Evolutionary conservation across 306 rosid genomes (phyloP).

Genomic region (Dalbergia cochinchinensis): DNA sequence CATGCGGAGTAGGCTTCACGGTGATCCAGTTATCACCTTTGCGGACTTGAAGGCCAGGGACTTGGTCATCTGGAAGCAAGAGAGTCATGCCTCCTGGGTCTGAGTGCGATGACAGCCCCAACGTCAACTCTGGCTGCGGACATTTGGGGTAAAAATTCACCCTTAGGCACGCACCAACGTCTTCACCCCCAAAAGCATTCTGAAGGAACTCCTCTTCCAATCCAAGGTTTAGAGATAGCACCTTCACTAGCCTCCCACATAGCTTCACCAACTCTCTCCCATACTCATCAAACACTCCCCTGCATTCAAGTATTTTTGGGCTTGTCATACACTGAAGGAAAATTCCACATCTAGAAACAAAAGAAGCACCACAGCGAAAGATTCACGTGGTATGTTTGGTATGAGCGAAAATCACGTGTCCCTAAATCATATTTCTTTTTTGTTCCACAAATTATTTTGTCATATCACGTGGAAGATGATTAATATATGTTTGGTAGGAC

Average conservation of each 20-base stretch:
- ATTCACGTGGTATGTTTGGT: too few species aligned
- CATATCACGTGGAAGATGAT: too few species aligned
- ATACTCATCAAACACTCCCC: conserved; percentile 83
- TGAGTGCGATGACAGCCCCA: conserved; percentile 90
- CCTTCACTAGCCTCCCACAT: conserved; percentile 71
- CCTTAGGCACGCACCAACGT: conserved; percentile 84
- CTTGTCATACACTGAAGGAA: background rate
- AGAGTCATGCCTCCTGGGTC: conserved; percentile 92
- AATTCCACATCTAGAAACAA: background rate
- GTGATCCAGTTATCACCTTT: conserved; percentile 74
- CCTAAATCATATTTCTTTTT: too few species aligned
- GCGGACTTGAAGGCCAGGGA: conserved; percentile 83
- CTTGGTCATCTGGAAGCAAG: conserved; percentile 66
- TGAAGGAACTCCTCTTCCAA: conserved; percentile 61
- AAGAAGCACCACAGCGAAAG: too few species aligned
- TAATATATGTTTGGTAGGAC: too few species aligned
- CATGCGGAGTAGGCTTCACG: conserved; percentile 76
- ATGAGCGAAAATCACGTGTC: too few species aligned
- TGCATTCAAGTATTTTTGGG: conserved; percentile 27
- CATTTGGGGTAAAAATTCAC: conserved; percentile 86
- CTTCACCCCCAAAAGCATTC: conserved; percentile 74
- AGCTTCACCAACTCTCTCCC: conserved; percentile 81
- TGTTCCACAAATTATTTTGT: too few species aligned
- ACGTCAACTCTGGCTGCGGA: conserved; percentile 78
- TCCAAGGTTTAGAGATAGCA: conserved; percentile 70